Conservation (phyloP, 2,329 filamentous ascomycete genomes). For the Aspergillus tanneri region DNA sequence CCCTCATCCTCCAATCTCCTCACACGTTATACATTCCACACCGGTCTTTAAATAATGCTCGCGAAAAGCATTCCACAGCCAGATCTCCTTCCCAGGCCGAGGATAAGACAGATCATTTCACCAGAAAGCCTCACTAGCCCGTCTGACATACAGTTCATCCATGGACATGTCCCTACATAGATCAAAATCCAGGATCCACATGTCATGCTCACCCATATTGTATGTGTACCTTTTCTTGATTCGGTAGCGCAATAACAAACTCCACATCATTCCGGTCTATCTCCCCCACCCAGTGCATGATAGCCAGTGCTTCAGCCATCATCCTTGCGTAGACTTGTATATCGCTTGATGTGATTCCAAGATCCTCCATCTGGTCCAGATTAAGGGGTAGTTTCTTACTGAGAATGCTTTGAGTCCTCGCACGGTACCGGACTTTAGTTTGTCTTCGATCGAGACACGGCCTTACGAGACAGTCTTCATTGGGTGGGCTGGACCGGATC, state of each 20-base stretch:
- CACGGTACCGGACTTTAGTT: slow-evolving; percentile 13
- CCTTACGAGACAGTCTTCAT: slow-evolving; percentile 52
- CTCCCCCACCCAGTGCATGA: slow-evolving; percentile 50
- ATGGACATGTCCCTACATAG: slow-evolving; percentile 39
- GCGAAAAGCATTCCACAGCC: slow-evolving; percentile 29
- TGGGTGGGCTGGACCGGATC: slow-evolving; percentile 32
- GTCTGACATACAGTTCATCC: slow-evolving; percentile 42
- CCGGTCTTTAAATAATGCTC: slow-evolving; percentile 24
- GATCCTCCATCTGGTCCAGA: slow-evolving; percentile 50
- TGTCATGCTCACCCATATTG: slow-evolving; percentile 32
- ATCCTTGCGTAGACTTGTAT: slow-evolving; percentile 38
- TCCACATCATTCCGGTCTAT: slow-evolving; percentile 57
- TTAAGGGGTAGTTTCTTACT: slow-evolving; percentile 53
- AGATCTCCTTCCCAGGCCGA: slow-evolving; percentile 30
- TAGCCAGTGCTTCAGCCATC: slow-evolving; percentile 54
- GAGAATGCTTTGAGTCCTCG: slow-evolving; percentile 32
- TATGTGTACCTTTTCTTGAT: background rate
- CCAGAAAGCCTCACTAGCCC: slow-evolving; percentile 48
- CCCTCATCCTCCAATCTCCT: too few species aligned
- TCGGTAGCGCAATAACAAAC: slow-evolving; percentile 50
- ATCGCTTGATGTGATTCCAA: slow-evolving; percentile 34
- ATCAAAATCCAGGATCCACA: slow-evolving; percentile 55
- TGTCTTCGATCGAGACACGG: slow-evolving; percentile 45
- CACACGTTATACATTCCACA: background rate
- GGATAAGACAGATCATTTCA: slow-evolving; percentile 56